Base-by-base conservation (phyloP, 495 filamentous ascomycete genomes). In the Aspergillus hancockii region DNA sequence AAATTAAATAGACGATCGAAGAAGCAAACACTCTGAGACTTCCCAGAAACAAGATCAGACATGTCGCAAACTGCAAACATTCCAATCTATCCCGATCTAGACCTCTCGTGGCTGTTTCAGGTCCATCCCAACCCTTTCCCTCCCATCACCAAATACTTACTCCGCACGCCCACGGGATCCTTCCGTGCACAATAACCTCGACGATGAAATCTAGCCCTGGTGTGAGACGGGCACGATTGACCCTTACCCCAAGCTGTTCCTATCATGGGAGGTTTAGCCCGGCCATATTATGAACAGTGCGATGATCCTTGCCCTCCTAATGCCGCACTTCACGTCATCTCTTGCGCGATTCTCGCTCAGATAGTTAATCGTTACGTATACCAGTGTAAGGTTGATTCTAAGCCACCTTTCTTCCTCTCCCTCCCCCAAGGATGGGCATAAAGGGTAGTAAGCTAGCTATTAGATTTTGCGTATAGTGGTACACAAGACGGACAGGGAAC, bases 221-320 rank as follows among this genome's bases (percentile, higher is more conserved):
- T 1, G 7, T 45, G 41, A 45, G 41, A 36, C 34, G 3, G 4
- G 4, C 41, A 28, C n/a, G 41, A 45, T 45, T 16, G 41, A 45
- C 41, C 41, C 41, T 45, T 45, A 45, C 41, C 41, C 41, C 41
- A 45, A 45, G 7, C n/a, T 5, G 41, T 45, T 45, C 41, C 14
- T 19, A 12, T 45, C 41, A 45, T 4, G 14, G 41, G 41, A 45
- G 41, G 41, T 19, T 45, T 45, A 45, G 18, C 18, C 41, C 41
- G 41, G 41, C 18, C 41, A 19, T 19, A 19, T 19, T 45, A 45
- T 45, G 41, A 45, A 45, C 41, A 45, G 14, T 18, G 41, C 18
- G 41, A 45, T 12, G 41, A 45, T 45, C 41, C 41, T 21, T 45
- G n/a, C 41, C 41, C n/a, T 18, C 8, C 14, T 14, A 9, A 45